Conservation (phyloP, 176 grass and related monocot genomes). For the maize (Zea mays) region Zm-B73-REFERENCE-NAM-5.0 NC_050096.1:35875501-35876000, state of each 20-base stretch:
- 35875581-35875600: no score
- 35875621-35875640: no score
- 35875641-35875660: no score
- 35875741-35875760: background rate
- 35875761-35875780: background rate
- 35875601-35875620: no score
- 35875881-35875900: background rate
- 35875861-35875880: constrained; percentile 5
- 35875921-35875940: constrained; percentile 17
- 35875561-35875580: no score
- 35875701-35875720: no score
- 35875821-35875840: background rate
- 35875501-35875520: no score
- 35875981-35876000: background rate
- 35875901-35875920: background rate
- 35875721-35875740: background rate
- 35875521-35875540: no score
- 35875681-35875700: no score
- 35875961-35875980: background rate
- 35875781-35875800: no score
- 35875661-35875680: no score
- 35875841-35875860: background rate
- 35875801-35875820: background rate
- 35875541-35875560: no score
- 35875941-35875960: background rate